Evolutionary conservation across 2,329 filamentous ascomycete species (phyloP).

Genomic region (Microdochium paspali): DNA sequence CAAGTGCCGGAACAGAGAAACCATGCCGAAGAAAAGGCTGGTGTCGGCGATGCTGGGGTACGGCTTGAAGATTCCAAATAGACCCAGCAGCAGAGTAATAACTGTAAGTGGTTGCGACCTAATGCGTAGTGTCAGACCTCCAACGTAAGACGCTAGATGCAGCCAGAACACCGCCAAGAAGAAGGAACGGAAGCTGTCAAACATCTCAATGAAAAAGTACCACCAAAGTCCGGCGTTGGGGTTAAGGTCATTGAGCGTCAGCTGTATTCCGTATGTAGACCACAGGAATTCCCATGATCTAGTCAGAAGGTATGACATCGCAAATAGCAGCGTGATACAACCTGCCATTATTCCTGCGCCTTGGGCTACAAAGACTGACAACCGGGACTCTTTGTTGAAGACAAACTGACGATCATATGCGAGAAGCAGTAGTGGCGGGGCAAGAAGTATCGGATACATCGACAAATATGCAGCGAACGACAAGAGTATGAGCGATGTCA

Average conservation of each 20-base stretch:
- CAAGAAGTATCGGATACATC: constrained; percentile 80
- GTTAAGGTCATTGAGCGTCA: constrained; percentile 83
- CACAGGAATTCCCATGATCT: constrained; percentile 81
- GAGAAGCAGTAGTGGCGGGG: constrained; percentile 73
- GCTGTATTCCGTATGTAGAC: constrained; percentile 87
- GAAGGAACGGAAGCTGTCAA: constrained; percentile 94
- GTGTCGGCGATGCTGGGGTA: constrained; percentile 91
- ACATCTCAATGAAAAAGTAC: constrained; percentile 99
- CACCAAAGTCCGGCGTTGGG: constrained; percentile 97
- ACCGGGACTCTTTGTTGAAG: constrained; percentile 13
- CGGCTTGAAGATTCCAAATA: constrained; percentile 93
- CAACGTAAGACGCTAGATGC: constrained; percentile 83
- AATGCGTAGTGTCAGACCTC: constrained; percentile 73
- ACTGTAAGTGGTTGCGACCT: constrained; percentile 81
- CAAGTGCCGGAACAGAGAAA: constrained; percentile 83
- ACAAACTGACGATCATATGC: constrained; percentile 58
- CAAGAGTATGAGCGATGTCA: constrained; percentile 74
- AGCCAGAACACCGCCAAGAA: constrained; percentile 98
- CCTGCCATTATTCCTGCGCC: constrained; percentile 42
- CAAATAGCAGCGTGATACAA: constrained; percentile 54
- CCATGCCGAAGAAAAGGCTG: constrained; percentile 71
- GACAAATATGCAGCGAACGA: constrained; percentile 85
- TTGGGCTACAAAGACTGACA: constrained; percentile 42
- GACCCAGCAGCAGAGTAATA: constrained; percentile 72
- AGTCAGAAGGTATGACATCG: constrained; percentile 64